phyloP scores from a whole-genome alignment of 345 rosid genomes.

The Eucalyptus cloeziana region DNA sequence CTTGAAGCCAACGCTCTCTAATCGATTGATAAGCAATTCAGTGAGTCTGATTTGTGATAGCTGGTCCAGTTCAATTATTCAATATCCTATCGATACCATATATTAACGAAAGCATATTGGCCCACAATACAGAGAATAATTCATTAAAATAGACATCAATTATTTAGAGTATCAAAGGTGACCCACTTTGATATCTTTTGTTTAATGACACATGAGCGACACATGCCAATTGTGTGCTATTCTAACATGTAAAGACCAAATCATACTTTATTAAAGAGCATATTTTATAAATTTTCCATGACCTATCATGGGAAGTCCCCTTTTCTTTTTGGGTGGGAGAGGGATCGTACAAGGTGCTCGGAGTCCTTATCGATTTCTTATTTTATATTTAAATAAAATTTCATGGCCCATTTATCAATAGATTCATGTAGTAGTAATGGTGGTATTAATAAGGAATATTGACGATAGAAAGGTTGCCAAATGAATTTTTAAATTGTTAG shows the following conservation, averaged over 20 bases:
- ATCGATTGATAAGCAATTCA: too few species aligned
- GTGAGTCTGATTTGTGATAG: too few species aligned
- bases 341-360: background rate
- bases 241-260: background rate
- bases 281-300: background rate
- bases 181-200: background rate
- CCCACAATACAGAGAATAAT: background rate
- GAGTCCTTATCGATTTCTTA: background rate
- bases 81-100: background rate
- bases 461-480: background rate
- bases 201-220: background rate
- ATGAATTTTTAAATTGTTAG: background rate
- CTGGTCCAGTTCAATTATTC: background rate
- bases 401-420: background rate
- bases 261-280: background rate
- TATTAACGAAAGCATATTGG: background rate
- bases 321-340: background rate
- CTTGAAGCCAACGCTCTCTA: too few species aligned
- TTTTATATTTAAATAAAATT: background rate
- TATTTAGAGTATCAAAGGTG: background rate
- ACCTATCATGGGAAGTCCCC: background rate
- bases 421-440: background rate
- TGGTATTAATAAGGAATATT: background rate
- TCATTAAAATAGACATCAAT: background rate
- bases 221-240: background rate